phyloP scores from a whole-genome alignment of 768 basidiomycete species.

The Tricholoma matsutake region DNA sequence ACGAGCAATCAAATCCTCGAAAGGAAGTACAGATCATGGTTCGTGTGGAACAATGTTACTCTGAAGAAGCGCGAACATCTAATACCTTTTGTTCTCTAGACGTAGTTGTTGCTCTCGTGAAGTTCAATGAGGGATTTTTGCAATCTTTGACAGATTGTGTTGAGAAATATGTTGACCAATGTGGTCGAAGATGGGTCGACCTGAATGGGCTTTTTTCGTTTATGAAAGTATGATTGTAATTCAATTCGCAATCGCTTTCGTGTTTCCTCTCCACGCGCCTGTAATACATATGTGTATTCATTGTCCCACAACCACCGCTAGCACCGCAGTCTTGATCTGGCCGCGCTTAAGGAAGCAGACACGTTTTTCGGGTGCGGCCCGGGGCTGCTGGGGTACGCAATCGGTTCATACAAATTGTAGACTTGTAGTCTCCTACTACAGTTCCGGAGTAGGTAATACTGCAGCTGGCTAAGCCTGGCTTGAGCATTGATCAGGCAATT shows the following conservation, averaged over 20 bases:
- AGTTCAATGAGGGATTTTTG: constrained; percentile 51
- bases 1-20: constrained; percentile 52
- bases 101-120: constrained; percentile 47
- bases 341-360: too few species aligned
- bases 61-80: neutral
- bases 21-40: constrained; percentile 44
- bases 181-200: constrained; percentile 88
- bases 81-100: constrained; percentile 39
- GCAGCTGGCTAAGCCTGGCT: too few species aligned
- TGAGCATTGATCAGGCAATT: too few species aligned
- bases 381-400: too few species aligned
- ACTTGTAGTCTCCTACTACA: too few species aligned
- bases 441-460: too few species aligned
- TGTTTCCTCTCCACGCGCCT: neutral
- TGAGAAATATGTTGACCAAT: constrained; percentile 80
- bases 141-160: constrained; percentile 52
- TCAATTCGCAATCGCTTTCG: neutral
- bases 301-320: too few species aligned
- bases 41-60: constrained; percentile 8
- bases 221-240: constrained; percentile 52
- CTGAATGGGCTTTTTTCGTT: constrained; percentile 77
- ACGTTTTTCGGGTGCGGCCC: too few species aligned
- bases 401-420: too few species aligned
- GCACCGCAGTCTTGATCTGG: too few species aligned
- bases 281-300: too few species aligned